phyloP scores from a whole-genome alignment of 2,329 filamentous ascomycete genomes.

The Diaporthe destruens region DNA sequence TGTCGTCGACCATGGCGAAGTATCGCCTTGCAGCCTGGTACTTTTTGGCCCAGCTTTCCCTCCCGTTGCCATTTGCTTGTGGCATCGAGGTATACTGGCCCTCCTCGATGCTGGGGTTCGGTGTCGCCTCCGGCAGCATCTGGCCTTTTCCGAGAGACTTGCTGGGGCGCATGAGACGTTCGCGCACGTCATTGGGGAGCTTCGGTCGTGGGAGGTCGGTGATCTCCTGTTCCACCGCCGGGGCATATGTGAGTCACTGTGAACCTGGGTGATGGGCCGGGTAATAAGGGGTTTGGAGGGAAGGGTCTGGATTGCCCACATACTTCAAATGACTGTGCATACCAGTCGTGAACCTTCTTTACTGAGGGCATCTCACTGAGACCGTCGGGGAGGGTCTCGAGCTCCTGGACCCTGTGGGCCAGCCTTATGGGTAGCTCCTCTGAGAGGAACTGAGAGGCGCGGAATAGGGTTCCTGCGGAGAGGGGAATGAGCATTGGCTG shows the following conservation, averaged over 20 bases:
- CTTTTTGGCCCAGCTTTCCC: slow-evolving; percentile 56
- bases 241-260: slow-evolving; percentile 45
- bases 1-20: slow-evolving; percentile 92
- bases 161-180: slow-evolving; percentile 79
- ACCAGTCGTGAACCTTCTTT: slow-evolving; percentile 95
- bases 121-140: slow-evolving; percentile 84
- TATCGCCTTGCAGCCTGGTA: slow-evolving; percentile 77
- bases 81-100: slow-evolving; percentile 80
- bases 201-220: slow-evolving; percentile 84
- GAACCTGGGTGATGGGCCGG: not conserved
- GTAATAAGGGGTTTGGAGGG: not conserved
- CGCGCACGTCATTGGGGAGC: slow-evolving; percentile 80
- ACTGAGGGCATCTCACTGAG: slow-evolving; percentile 99
- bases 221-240: slow-evolving; percentile 77
- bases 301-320: slow-evolving; percentile 68
- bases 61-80: slow-evolving; percentile 59
- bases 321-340: slow-evolving; percentile 99
- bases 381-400: slow-evolving; percentile 92
- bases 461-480: slow-evolving; percentile 86
- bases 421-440: slow-evolving; percentile 98
- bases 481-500: slow-evolving; percentile 32
- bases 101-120: slow-evolving; percentile 88
- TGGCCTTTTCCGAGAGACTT: slow-evolving; percentile 70
- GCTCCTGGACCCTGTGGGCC: slow-evolving; percentile 95
- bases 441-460: slow-evolving; percentile 96